A percentile compares a stretch with the other conserved stretches of the same genome.
Evolutionary conservation across 768 basidiomycete species (phyloP).

Genomic region (Trametopsis cervina): DNA sequence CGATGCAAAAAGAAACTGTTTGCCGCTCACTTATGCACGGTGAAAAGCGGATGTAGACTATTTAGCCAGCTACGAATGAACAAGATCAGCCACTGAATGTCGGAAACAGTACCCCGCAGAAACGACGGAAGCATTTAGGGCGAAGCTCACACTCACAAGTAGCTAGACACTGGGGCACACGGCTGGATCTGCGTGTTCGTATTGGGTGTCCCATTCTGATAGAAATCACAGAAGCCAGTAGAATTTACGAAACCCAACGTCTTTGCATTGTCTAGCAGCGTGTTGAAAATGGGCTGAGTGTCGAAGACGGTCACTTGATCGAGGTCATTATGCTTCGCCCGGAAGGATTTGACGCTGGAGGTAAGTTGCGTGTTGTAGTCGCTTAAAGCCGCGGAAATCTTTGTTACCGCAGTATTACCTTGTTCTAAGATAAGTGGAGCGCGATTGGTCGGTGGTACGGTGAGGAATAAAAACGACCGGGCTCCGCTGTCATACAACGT

Average conservation of each 20-base stretch:
- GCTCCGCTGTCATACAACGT: constrained; percentile 37
- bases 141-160: constrained; percentile 41
- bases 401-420: constrained; percentile 22
- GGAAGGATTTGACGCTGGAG: constrained; percentile 32
- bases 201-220: constrained; percentile 49
- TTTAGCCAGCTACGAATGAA: constrained; percentile 48
- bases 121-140: too few species aligned
- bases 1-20: constrained; percentile 2
- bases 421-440: constrained; percentile 34
- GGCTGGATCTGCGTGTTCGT: constrained; percentile 46
- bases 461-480: constrained; percentile 31
- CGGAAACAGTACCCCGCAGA: too few species aligned
- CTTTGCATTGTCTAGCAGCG: constrained; percentile 43
- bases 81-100: neutral
- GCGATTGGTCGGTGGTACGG: constrained; percentile 33
- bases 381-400: constrained; percentile 30
- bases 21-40: constrained; percentile 49
- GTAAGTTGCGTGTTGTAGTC: constrained; percentile 47
- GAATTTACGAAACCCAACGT: constrained; percentile 51
- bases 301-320: constrained; percentile 45
- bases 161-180: constrained; percentile 57
- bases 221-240: constrained; percentile 53
- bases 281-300: constrained; percentile 52
- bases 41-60: constrained; percentile 52
- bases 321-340: constrained; percentile 33